Percentiles rank a stretch among this genome's conserved stretches.
Evolutionary conservation across 345 rosid genomes (phyloP).

Genomic region (Balakata baccata): DNA sequence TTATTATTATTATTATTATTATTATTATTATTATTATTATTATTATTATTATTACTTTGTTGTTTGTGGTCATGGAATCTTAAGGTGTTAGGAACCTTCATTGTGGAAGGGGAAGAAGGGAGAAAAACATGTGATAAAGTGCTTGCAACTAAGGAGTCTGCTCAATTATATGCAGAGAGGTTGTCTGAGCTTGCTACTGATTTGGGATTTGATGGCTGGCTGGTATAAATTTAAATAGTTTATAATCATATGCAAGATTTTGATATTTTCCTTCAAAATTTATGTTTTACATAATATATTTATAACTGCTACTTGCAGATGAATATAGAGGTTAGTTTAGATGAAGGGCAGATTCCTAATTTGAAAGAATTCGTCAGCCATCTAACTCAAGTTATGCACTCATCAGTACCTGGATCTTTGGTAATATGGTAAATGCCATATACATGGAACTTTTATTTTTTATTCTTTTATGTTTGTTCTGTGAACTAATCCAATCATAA

Average conservation of each 20-base stretch:
- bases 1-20: no score
- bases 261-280: background rate
- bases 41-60: background rate
- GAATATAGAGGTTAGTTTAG: constrained; percentile 62
- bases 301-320: constrained; percentile 40
- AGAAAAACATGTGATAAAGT: constrained; percentile 47
- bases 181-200: constrained; percentile 64
- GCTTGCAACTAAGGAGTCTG: constrained; percentile 65
- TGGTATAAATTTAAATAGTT: constrained; percentile 39
- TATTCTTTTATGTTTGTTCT: no score
- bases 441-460: background rate
- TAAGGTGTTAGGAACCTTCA: constrained; percentile 84
- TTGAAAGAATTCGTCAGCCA: constrained; percentile 68
- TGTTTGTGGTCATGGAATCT: constrained; percentile 24
- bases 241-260: background rate
- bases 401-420: constrained; percentile 59
- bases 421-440: constrained; percentile 61
- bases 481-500: no score
- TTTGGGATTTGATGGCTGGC: constrained; percentile 89
- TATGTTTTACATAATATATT: background rate
- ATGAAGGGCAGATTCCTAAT: constrained; percentile 46
- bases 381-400: constrained; percentile 65
- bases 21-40: no score
- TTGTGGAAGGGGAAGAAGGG: constrained; percentile 86
- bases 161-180: constrained; percentile 61